phyloP scores from a whole-genome alignment of 208 protist genomes.

The Crithidia sp. region DNA sequence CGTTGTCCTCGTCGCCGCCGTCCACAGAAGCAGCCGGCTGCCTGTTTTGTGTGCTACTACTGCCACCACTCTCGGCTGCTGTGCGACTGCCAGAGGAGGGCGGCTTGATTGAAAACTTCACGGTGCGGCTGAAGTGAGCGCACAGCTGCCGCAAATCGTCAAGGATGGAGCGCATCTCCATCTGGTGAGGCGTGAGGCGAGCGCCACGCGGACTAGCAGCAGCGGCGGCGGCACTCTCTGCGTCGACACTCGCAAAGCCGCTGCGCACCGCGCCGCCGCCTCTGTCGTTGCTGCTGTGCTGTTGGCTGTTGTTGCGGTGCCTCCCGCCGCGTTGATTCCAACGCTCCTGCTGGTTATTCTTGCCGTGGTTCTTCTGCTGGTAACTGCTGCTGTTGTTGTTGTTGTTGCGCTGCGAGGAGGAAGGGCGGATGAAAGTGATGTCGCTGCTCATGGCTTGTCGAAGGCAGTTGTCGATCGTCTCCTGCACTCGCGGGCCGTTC shows the following conservation, averaged over 20 bases:
- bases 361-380: not conserved
- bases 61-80: not conserved
- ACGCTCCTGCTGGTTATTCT: not conserved
- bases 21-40: too few species aligned
- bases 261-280: not conserved
- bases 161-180: constrained; percentile 75
- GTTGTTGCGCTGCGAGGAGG: not conserved
- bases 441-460: constrained; percentile 80
- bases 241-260: not conserved
- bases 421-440: constrained; percentile 66
- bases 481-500: constrained; percentile 41
- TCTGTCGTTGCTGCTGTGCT: not conserved
- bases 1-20: not conserved
- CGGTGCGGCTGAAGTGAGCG: constrained; percentile 65
- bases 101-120: constrained; percentile 87
- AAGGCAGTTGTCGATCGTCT: constrained; percentile 65
- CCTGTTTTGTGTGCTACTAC: too few species aligned
- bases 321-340: not conserved
- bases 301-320: not conserved
- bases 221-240: too few species aligned
- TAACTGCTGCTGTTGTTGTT: not conserved
- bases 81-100: constrained; percentile 15
- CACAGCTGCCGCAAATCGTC: constrained; percentile 79
- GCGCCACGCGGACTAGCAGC: not conserved
- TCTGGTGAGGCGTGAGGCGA: constrained; percentile 61